phyloP scores from a whole-genome alignment of 768 basidiomycete genomes.

The Leccinum broughii region DNA sequence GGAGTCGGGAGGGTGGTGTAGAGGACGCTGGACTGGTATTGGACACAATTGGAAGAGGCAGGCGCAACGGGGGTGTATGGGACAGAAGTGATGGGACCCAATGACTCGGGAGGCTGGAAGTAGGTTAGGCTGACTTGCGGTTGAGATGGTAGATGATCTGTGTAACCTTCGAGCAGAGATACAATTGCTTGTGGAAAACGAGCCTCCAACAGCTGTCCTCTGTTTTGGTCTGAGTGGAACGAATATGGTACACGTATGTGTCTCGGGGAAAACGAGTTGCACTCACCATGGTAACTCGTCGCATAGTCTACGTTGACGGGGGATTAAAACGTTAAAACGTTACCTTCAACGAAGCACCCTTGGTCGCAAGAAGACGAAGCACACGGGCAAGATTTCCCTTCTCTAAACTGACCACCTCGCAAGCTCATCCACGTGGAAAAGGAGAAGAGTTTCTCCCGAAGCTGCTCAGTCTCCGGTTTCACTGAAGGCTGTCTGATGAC shows the following conservation, averaged over 20 bases:
- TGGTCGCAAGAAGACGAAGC: no score
- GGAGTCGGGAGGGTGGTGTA: constrained; percentile 30
- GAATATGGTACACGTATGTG: constrained; percentile 6
- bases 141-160: constrained; percentile 41
- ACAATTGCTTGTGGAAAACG: constrained; percentile 68
- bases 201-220: constrained; percentile 67
- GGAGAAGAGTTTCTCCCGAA: constrained; percentile 72
- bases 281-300: constrained; percentile 54
- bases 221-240: constrained; percentile 62
- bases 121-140: constrained; percentile 40
- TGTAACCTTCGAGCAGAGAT: constrained; percentile 67
- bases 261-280: no score
- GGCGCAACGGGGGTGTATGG: constrained; percentile 44
- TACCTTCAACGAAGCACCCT: no score
- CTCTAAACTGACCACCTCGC: constrained; percentile 70
- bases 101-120: constrained; percentile 48
- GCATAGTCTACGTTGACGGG: no score
- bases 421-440: no score
- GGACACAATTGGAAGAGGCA: constrained; percentile 45
- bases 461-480: no score
- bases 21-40: constrained; percentile 37
- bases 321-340: no score
- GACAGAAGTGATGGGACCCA: constrained; percentile 43
- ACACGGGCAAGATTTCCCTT: no score
- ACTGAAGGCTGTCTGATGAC: no score